Conservation (phyloP, 164 flowering plant genomes). For the Nymphaea colorata region DNA sequence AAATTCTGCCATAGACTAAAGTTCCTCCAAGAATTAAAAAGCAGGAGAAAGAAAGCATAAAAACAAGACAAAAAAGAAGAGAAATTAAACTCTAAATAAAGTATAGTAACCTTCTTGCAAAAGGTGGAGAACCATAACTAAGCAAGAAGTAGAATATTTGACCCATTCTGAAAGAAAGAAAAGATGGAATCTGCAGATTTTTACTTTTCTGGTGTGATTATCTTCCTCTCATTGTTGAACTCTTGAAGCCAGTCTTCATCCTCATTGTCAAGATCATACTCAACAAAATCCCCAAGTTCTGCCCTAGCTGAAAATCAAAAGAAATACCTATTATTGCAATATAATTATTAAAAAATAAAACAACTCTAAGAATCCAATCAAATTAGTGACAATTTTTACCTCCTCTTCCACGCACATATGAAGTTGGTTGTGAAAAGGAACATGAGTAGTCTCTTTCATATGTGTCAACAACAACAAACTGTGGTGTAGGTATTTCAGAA, state of each 20-base stretch:
- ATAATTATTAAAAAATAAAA: slow-evolving; percentile 1
- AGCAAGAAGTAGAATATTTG: no score
- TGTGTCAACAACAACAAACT: slow-evolving; percentile 81
- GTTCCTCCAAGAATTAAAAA: no score
- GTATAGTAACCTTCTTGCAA: no score
- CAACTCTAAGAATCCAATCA: background rate
- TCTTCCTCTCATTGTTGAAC: slow-evolving; percentile 51
- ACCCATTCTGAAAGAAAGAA: no score
- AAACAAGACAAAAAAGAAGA: no score
- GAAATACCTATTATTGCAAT: background rate
- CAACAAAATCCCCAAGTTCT: slow-evolving; percentile 93
- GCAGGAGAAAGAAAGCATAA: no score
- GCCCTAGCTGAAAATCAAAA: slow-evolving; percentile 51
- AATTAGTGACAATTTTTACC: slow-evolving; percentile 22
- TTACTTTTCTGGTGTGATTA: slow-evolving; percentile 62
- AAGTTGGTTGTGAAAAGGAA: slow-evolving; percentile 69
- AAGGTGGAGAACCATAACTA: no score
- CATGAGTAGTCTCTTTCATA: slow-evolving; percentile 89
- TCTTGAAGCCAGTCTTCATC: slow-evolving; percentile 95
- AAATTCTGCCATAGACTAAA: no score
- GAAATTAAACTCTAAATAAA: no score
- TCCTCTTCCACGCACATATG: slow-evolving; percentile 92
- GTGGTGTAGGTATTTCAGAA: slow-evolving; percentile 90
- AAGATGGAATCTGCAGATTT: no score
- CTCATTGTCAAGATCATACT: slow-evolving; percentile 96